Evolutionary conservation across 2,329 filamentous ascomycete species (phyloP).

Genomic region (Aureobasidium sp.): DNA sequence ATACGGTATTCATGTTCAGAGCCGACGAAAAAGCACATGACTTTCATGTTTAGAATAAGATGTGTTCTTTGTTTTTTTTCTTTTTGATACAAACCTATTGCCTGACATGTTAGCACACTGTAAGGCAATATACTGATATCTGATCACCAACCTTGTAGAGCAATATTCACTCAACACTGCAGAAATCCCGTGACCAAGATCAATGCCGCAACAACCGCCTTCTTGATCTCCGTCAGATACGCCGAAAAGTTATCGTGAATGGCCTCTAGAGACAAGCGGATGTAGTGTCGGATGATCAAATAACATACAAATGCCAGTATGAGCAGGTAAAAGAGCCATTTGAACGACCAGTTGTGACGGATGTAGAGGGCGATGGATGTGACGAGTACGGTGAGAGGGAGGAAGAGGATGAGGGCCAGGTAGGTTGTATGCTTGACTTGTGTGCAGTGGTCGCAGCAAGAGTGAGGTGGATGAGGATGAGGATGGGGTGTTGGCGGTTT

Average conservation of each 20-base stretch:
- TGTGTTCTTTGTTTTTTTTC: too few species aligned
- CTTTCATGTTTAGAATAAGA: too few species aligned
- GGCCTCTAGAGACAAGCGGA: neutral
- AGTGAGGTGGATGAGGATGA: neutral
- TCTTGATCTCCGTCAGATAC: neutral
- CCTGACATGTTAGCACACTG: too few species aligned
- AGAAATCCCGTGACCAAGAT: neutral
- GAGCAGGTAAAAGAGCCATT: neutral
- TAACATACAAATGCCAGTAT: neutral
- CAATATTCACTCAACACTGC: neutral
- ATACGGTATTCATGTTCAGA: too few species aligned
- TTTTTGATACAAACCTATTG: too few species aligned
- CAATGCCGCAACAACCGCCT: neutral
- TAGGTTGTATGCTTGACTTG: neutral
- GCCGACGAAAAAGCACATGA: too few species aligned
- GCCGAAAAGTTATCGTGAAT: neutral
- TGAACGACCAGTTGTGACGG: neutral
- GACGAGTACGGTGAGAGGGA: neutral
- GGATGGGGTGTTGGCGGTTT: neutral
- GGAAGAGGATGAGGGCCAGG: neutral
- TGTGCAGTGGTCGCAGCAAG: neutral
- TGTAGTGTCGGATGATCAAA: neutral
- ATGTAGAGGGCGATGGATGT: neutral
- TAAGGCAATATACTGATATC: too few species aligned
- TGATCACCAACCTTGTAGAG: neutral